A percentile compares a stretch with the other conserved stretches of the same genome.
Evolutionary conservation across 495 filamentous ascomycete species (phyloP).

Genomic region (Podospora tetraspora): DNA sequence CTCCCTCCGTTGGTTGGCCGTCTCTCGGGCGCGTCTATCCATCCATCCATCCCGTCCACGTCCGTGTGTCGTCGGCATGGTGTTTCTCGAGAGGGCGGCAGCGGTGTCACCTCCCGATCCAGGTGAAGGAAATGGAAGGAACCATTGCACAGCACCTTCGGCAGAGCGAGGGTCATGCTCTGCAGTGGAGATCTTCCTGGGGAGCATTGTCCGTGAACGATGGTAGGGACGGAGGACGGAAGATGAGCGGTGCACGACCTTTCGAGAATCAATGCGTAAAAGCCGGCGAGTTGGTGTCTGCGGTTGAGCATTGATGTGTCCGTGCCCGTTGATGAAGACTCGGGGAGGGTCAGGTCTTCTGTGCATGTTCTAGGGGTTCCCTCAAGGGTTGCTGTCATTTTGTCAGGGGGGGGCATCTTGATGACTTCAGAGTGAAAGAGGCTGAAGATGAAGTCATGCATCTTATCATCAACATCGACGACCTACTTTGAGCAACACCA

Average conservation of each 20-base stretch:
- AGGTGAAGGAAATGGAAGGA: background rate
- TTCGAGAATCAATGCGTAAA: background rate
- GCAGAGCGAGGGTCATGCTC: no score
- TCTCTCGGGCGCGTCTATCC: no score
- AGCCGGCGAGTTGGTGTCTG: background rate
- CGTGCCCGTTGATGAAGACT: background rate
- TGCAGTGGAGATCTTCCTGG: background rate
- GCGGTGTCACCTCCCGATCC: background rate
- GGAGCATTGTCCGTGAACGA: background rate
- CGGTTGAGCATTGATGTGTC: background rate
- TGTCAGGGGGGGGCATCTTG: no score
- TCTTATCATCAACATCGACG: background rate
- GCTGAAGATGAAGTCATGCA: no score
- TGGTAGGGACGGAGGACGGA: background rate
- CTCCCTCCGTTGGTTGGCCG: no score
- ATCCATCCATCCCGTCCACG: background rate
- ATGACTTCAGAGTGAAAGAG: no score
- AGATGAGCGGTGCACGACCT: background rate
- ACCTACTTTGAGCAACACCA: no score
- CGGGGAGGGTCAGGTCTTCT: background rate
- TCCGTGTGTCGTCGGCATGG: background rate
- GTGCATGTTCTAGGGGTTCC: background rate
- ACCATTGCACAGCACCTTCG: background rate
- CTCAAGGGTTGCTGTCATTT: background rate
- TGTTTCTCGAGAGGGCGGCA: background rate